Evolutionary conservation across 1,284 basidiomycete genomes (phyloP).

Genomic region (Ganoderma sinense): DNA sequence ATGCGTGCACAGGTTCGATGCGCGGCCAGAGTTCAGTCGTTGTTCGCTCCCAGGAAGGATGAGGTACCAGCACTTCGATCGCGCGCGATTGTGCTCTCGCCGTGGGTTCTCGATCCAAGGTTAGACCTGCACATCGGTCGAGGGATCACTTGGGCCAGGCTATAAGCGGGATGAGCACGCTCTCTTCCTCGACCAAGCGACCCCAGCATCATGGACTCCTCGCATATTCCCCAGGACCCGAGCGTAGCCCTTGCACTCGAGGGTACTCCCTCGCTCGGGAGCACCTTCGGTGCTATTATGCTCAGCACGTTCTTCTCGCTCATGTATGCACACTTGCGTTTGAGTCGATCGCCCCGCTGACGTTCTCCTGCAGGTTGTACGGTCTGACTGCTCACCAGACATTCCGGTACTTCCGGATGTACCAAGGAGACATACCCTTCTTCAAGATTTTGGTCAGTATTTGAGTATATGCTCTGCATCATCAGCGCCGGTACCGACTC

Average conservation of each 20-base stretch:
- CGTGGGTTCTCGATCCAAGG: neutral
- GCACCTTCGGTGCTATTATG: conserved; percentile 8
- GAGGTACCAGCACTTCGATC: neutral
- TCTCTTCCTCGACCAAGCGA: neutral
- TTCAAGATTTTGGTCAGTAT: neutral
- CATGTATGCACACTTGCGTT: neutral
- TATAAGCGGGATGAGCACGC: neutral
- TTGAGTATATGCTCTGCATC: neutral
- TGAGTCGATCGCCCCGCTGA: neutral
- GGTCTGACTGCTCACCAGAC: conserved; percentile 10
- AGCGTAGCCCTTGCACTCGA: neutral
- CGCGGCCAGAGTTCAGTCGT: neutral
- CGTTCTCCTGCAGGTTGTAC: neutral
- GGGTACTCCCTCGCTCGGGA: neutral
- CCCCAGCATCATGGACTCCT: neutral
- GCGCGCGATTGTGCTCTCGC: neutral
- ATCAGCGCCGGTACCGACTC: neutral
- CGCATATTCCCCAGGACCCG: neutral
- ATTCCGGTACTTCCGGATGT: conserved; percentile 9
- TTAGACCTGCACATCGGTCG: neutral
- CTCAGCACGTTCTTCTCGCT: conserved; percentile 7
- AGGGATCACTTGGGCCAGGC: neutral
- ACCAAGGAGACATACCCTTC: neutral
- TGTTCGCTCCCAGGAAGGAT: neutral
- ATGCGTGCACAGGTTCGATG: neutral